Evolutionary conservation across 768 basidiomycete genomes (phyloP).

Genomic region (Naganishia vaughanmartiniae): DNA sequence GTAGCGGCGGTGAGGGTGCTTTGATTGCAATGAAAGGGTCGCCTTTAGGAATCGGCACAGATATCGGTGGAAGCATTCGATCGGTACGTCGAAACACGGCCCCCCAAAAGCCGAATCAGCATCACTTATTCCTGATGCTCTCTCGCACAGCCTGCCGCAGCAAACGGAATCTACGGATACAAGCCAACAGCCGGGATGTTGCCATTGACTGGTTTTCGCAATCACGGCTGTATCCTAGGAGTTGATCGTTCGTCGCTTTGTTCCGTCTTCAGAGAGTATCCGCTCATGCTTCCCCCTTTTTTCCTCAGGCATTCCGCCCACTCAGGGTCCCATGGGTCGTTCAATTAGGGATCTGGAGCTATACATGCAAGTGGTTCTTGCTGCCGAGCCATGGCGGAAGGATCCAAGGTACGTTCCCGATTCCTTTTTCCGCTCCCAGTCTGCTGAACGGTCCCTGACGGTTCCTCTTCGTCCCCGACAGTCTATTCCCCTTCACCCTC

Average conservation of each 20-base stretch:
- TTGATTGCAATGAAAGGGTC: constrained; percentile 62
- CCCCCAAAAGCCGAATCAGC: background rate
- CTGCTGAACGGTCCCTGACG: background rate
- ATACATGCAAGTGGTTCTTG: constrained; percentile 10
- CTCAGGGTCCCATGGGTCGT: constrained; percentile 4
- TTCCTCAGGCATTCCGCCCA: constrained; percentile 1
- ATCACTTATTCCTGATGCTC: background rate
- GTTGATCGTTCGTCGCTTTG: constrained; percentile 1
- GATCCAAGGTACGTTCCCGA: background rate
- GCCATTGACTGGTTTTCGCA: constrained; percentile 8
- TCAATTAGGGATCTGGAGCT: background rate
- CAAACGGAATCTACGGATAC: constrained; percentile 64
- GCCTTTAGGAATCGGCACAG: constrained; percentile 69
- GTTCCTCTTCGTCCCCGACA: background rate
- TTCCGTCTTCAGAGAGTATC: background rate
- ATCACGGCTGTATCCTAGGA: constrained; percentile 7
- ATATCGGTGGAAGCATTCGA: constrained; percentile 70
- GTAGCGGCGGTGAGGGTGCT: constrained; percentile 81
- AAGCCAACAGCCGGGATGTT: constrained; percentile 43
- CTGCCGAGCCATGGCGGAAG: background rate
- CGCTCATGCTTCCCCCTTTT: background rate
- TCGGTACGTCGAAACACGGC: background rate
- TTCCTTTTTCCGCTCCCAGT: background rate
- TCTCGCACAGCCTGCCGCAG: constrained; percentile 59
- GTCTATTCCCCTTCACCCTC: background rate